Evolutionary conservation across 495 filamentous ascomycete species (phyloP).

Genomic region (Aspergillus heteromorphus): DNA sequence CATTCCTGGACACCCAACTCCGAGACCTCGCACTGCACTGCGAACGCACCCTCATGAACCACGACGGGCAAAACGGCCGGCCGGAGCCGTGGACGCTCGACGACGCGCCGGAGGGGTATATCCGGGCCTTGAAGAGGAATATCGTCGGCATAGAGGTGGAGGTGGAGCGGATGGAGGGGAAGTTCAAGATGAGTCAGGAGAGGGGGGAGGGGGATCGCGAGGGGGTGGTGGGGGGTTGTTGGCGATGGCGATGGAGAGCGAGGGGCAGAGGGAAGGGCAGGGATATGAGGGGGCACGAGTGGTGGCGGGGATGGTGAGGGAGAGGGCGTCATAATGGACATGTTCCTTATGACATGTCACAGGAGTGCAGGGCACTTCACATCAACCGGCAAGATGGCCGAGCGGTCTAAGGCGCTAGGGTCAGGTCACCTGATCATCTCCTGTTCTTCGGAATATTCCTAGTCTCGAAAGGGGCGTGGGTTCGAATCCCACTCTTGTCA

Average conservation of each 20-base stretch:
- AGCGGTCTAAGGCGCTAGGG: too few species aligned
- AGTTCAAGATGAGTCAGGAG: conserved; percentile 55
- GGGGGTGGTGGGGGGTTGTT: conserved; percentile 42
- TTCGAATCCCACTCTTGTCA: conserved; percentile 43
- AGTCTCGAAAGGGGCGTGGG: conserved; percentile 19
- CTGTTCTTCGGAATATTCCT: too few species aligned
- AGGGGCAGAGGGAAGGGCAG: too few species aligned
- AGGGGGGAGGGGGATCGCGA: conserved; percentile 38
- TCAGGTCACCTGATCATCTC: too few species aligned
- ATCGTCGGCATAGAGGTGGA: conserved; percentile 50
- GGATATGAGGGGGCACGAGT: too few species aligned
- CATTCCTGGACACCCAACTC: conserved; percentile 39
- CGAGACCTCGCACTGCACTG: conserved; percentile 36
- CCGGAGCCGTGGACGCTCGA: conserved; percentile 38
- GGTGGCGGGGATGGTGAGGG: too few species aligned
- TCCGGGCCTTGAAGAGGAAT: conserved; percentile 41
- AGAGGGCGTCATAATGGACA: too few species aligned
- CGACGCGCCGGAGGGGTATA: conserved; percentile 43
- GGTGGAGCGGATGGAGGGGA: conserved; percentile 42
- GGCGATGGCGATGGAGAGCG: too few species aligned
- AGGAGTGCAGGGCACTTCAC: too few species aligned
- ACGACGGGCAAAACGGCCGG: conserved; percentile 19
- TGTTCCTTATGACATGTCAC: too few species aligned
- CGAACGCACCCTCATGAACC: conserved; percentile 45
- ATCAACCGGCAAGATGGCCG: too few species aligned